Conservation (phyloP, 1,284 basidiomycete species). For the Bjerkandera adusta region DNA sequence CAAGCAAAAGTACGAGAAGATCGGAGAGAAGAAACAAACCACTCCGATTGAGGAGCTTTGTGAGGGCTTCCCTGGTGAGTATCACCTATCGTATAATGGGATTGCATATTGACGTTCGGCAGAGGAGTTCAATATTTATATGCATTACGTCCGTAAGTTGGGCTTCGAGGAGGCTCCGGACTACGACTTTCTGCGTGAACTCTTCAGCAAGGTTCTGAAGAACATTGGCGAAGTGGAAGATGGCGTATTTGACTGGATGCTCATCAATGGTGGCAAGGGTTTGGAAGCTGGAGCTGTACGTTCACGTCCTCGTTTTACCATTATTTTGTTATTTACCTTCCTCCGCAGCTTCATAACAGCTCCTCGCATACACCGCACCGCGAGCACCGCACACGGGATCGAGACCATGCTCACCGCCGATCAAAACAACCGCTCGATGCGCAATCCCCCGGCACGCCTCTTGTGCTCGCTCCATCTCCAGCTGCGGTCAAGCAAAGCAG, state of each 20-base stretch:
- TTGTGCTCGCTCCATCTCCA: conserved; percentile 61
- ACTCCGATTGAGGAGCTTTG: conserved; percentile 92
- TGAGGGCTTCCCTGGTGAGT: conserved; percentile 92
- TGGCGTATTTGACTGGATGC: conserved; percentile 96
- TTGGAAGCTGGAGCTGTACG: conserved; percentile 82
- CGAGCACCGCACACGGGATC: conserved; percentile 54
- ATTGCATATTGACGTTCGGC: conserved; percentile 26
- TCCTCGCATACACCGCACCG: conserved; percentile 53
- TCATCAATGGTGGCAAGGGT: conserved; percentile 86
- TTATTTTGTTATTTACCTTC: conserved; percentile 22
- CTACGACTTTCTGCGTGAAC: conserved; percentile 95
- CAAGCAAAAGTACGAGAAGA: conserved; percentile 98
- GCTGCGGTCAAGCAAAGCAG: conserved; percentile 56
- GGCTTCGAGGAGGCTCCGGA: conserved; percentile 97
- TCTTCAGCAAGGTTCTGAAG: conserved; percentile 92
- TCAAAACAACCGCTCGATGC: conserved; percentile 57
- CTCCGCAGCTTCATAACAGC: conserved; percentile 50
- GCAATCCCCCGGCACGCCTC: conserved; percentile 45
- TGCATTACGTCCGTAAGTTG: conserved; percentile 96
- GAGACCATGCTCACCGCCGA: conserved; percentile 49
- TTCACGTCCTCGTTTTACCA: conserved; percentile 15
- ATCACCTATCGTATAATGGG: conserved; percentile 2
- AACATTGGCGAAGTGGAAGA: conserved; percentile 90
- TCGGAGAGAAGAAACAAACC: conserved; percentile 97
- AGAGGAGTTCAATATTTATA: conserved; percentile 96